Conservation (phyloP, 768 basidiomycete genomes). For the Butyriboletus loyo region DNA sequence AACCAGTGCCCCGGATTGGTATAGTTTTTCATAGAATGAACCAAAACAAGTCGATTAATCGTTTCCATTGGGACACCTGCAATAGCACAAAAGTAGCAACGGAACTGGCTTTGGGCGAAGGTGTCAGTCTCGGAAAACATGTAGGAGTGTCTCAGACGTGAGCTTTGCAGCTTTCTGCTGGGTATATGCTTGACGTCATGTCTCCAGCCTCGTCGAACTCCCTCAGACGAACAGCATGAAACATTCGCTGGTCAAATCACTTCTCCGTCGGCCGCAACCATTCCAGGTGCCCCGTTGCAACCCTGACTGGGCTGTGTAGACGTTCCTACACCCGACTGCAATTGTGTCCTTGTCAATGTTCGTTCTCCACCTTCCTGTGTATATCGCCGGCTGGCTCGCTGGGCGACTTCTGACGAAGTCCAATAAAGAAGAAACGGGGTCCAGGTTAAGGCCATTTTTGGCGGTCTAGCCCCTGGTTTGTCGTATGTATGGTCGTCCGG, state of each 20-base stretch:
- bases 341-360: conserved; percentile 42
- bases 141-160: conserved; percentile 58
- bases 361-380: conserved; percentile 56
- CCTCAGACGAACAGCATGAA: conserved; percentile 35
- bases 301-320: conserved; percentile 32
- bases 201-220: conserved; percentile 20
- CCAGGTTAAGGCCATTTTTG: conserved; percentile 68
- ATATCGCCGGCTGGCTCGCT: conserved; percentile 46
- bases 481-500: background rate
- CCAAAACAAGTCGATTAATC: conserved; percentile 4
- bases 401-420: conserved; percentile 41
- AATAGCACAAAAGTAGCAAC: conserved; percentile 56
- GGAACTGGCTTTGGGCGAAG: conserved; percentile 52
- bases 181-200: background rate
- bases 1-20: conserved; percentile 70
- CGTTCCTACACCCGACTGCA: conserved; percentile 42
- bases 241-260: conserved; percentile 40
- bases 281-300: conserved; percentile 30
- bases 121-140: conserved; percentile 48
- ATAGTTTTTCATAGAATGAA: conserved; percentile 18
- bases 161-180: conserved; percentile 12
- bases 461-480: conserved; percentile 35
- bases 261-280: conserved; percentile 4
- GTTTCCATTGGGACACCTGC: conserved; percentile 51
- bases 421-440: conserved; percentile 65